Percentiles rank a stretch among this genome's conserved stretches.
phyloP scores from a whole-genome alignment of 2,329 filamentous ascomycete genomes.

The Ceratocystis huliohia region DNA sequence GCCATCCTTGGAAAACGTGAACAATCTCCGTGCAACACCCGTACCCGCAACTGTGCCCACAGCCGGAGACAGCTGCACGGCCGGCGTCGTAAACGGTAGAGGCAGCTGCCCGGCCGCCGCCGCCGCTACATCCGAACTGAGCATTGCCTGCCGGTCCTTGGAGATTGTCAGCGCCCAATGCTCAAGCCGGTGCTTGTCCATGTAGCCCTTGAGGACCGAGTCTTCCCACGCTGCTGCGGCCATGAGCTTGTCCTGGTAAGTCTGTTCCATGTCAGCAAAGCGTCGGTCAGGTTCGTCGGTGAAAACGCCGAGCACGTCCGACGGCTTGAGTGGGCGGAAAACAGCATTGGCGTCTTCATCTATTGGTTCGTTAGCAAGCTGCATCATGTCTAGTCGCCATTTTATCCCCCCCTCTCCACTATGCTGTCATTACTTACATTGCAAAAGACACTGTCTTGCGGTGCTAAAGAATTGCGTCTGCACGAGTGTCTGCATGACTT shows the following conservation, averaged over 20 bases:
- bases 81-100: background rate
- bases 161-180: constrained; percentile 46
- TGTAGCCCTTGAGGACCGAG: constrained; percentile 46
- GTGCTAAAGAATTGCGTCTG: constrained; percentile 58
- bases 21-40: constrained; percentile 3
- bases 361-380: constrained; percentile 22
- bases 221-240: constrained; percentile 65
- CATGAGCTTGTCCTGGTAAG: constrained; percentile 52
- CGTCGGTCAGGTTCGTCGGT: constrained; percentile 49
- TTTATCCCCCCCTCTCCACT: no score
- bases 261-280: constrained; percentile 47
- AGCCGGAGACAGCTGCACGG: background rate
- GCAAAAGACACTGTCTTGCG: constrained; percentile 49
- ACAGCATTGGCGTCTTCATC: constrained; percentile 32
- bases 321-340: constrained; percentile 38
- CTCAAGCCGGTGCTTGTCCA: constrained; percentile 56
- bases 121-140: constrained; percentile 28
- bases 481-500: constrained; percentile 49
- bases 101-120: constrained; percentile 5
- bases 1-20: constrained; percentile 4
- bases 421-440: constrained; percentile 42
- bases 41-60: background rate
- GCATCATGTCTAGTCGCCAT: constrained; percentile 25
- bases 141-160: constrained; percentile 29
- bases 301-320: constrained; percentile 46